Evolutionary conservation across 208 protist genomes (phyloP).

Genomic region (Wallacemonas collosoma): DNA sequence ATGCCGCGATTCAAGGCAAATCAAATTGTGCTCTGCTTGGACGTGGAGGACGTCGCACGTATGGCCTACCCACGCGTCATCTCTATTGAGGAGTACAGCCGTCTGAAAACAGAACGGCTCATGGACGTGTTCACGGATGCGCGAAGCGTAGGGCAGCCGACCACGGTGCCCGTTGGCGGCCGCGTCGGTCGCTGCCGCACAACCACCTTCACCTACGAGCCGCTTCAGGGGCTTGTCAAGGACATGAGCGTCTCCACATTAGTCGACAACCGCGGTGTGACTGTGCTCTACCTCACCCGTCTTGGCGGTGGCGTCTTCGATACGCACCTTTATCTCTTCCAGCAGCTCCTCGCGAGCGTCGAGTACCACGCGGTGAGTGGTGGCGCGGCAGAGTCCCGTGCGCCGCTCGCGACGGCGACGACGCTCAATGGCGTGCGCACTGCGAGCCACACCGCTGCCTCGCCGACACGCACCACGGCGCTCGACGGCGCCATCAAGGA

Average conservation of each 20-base stretch:
- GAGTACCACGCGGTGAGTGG: conserved; percentile 35
- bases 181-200: conserved; percentile 72
- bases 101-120: conserved; percentile 79
- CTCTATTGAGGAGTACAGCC: conserved; percentile 87
- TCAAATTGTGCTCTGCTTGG: conserved; percentile 72
- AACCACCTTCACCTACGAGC: conserved; percentile 86
- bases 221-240: conserved; percentile 68
- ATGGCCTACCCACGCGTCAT: conserved; percentile 89
- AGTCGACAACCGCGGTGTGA: conserved; percentile 75
- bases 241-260: conserved; percentile 77
- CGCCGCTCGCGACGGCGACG: not conserved
- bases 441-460: no score
- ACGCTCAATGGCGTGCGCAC: not conserved
- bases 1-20: conserved; percentile 82
- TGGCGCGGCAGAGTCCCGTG: conserved; percentile 21
- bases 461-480: not conserved
- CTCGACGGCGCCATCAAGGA: conserved; percentile 25
- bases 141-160: conserved; percentile 70
- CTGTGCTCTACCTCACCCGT: conserved; percentile 81
- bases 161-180: conserved; percentile 60
- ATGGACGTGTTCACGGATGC: conserved; percentile 77
- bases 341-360: conserved; percentile 73
- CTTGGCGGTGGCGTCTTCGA: conserved; percentile 80
- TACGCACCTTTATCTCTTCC: conserved; percentile 80
- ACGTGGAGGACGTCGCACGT: conserved; percentile 85